Conservation (phyloP, 192 early-diverging fungal genomes). For the Backusella circina region DNA sequence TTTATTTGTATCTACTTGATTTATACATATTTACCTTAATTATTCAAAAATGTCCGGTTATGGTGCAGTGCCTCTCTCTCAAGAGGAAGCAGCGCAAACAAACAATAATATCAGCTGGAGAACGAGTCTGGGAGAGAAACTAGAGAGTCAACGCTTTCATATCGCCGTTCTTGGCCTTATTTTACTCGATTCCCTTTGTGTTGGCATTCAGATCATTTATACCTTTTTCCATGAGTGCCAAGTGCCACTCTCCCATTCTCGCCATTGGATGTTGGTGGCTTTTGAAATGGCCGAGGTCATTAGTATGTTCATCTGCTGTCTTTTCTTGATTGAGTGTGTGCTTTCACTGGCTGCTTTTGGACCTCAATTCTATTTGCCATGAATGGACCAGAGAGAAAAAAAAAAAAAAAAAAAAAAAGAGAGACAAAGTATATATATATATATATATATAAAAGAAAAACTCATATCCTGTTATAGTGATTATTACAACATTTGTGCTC, state of each 20-base stretch:
- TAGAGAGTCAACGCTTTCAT: constrained; percentile 23
- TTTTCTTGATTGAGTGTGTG: constrained; percentile 51
- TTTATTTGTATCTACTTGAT: neutral
- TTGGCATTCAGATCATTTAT: constrained; percentile 25
- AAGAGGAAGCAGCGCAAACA: neutral
- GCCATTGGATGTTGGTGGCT: neutral
- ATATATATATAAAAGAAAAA: no score
- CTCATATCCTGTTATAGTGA: constrained; percentile 25
- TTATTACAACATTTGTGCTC: constrained; percentile 45
- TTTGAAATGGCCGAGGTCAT: constrained; percentile 35
- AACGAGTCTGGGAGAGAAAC: constrained; percentile 16
- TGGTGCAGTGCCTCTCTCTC: neutral
- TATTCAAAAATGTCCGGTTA: neutral
- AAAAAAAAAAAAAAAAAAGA: neutral
- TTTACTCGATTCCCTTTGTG: constrained; percentile 22
- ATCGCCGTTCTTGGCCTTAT: constrained; percentile 22
- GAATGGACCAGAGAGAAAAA: no score
- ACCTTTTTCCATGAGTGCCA: constrained; percentile 35
- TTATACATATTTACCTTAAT: neutral
- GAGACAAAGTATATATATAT: no score
- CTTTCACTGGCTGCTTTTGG: constrained; percentile 48
- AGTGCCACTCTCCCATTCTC: neutral
- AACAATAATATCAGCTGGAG: constrained; percentile 18
- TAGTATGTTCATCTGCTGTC: constrained; percentile 36
- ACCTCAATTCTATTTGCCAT: constrained; percentile 39